Conservation (phyloP, 176 grass and related monocot genomes). For the Cenchrus americanus region DNA sequence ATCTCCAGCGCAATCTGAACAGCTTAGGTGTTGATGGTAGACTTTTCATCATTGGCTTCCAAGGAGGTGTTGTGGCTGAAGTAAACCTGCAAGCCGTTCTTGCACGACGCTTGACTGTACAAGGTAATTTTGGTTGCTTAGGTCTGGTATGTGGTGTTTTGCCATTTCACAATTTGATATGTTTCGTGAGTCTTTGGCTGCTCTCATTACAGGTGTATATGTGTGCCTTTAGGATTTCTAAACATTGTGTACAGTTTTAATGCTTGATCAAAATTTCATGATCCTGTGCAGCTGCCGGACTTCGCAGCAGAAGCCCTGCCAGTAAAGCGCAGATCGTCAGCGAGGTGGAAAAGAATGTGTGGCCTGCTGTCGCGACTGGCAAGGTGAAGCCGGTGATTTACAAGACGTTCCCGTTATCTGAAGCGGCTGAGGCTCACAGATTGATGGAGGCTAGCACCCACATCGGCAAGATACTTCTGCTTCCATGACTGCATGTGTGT, state of each 20-base stretch:
- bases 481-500: constrained; percentile 45
- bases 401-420: constrained; percentile 64
- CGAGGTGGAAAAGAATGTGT: constrained; percentile 81
- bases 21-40: constrained; percentile 79
- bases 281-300: constrained; percentile 63
- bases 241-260: not conserved
- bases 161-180: not conserved
- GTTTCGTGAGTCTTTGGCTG: not conserved
- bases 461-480: constrained; percentile 83
- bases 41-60: constrained; percentile 86
- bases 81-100: constrained; percentile 67
- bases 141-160: not conserved
- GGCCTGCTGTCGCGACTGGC: constrained; percentile 62
- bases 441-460: constrained; percentile 78
- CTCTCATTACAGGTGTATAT: not conserved
- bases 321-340: constrained; percentile 78
- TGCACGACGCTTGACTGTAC: constrained; percentile 69
- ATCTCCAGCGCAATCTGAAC: constrained; percentile 73
- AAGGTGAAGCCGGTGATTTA: constrained; percentile 82
- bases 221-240: not conserved
- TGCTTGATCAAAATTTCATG: not conserved
- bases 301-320: constrained; percentile 59
- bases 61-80: constrained; percentile 56
- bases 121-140: constrained; percentile 57
- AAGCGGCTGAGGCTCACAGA: constrained; percentile 79